These are phyloP conservation scores for Podaxis carcinomalis DNA, from an alignment of 768 basidiomycete species.

Conservation along the genomic window DNA sequence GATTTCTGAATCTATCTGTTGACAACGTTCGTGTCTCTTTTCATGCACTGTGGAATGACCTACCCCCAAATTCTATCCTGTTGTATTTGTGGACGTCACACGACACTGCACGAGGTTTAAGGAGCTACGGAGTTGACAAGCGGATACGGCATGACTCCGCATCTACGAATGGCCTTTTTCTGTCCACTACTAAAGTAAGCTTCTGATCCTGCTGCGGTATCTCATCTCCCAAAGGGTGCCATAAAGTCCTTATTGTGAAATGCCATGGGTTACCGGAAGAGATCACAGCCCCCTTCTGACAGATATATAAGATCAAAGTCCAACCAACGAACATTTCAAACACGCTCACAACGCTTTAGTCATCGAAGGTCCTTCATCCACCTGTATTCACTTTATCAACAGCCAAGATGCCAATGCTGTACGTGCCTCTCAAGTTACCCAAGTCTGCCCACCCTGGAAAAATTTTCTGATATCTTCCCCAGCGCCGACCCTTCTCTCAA, in stretches of 20 bases:
- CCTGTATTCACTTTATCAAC: conserved; percentile 12
- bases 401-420: conserved; percentile 65
- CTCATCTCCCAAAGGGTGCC: background rate
- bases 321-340: background rate
- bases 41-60: background rate
- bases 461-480: conserved; percentile 12
- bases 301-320: background rate
- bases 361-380: background rate
- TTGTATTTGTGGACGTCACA: conserved; percentile 3
- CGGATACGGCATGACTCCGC: conserved; percentile 1
- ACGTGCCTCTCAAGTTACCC: conserved; percentile 22
- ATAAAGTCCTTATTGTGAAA: background rate
- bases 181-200: background rate
- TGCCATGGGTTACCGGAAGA: background rate
- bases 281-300: background rate
- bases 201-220: conserved; percentile 4
- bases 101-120: background rate
- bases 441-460: background rate
- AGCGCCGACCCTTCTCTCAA: conserved; percentile 82
- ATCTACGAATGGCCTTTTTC: conserved; percentile 2
- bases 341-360: background rate
- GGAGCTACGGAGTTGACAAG: background rate
- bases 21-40: background rate
- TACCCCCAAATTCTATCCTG: background rate
- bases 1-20: background rate